Base-by-base conservation (phyloP, 495 filamentous ascomycete genomes). In the Mytilinidion resinicola region DNA sequence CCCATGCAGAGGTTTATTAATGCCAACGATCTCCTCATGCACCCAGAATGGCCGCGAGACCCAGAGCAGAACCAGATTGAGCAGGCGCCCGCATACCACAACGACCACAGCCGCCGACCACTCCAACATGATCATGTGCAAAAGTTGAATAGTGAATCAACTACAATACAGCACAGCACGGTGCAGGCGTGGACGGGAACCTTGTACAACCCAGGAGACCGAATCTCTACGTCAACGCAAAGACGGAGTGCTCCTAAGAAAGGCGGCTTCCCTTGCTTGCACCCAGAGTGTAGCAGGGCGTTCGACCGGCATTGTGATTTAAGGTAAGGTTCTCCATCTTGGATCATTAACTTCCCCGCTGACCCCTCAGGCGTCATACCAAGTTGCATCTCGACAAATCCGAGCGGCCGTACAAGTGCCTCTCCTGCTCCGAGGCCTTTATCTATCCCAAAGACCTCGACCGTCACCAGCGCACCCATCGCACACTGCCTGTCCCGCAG, bases 351-450 rank as follows among this genome's bases (percentile, higher is more conserved):
- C 21, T 42, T 9, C 38, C 30, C n/a, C 20, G 47, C 59, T 62
- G 19, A 62, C 9, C 20, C n/a, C 37, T 19, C 46, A 66, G 63
- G 55, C 63, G 63, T 57, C 63, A 66, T 57, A 33, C 19, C 36
- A 66, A 62, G 56, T 57, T 38, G n/a, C 63, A 66, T 34, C 14
- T 51, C 4, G 19, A 21, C 0, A 34, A 35, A 42, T 35, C 25
- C 15, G 55, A 59, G 34, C 63, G 63, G 39, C 63, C 63, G 48
- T 52, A 66, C 59, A 62, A 62, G 38, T 66, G 63, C 52, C n/a
- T 37, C 9, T 21, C 46, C 21, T 66, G 63, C 49, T 25, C 34
- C n/a, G 49, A 66, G 39, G 55, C 59, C 30, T 66, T 66, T 59
- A 47, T 56, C 19, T 66, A 66, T 33, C 63, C 63, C 7, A 66